A percentile compares a stretch with the other conserved stretches of the same genome.
Conservation (phyloP, 2,329 filamentous ascomycete genomes). For the Sarocladium brachiariae region DNA sequence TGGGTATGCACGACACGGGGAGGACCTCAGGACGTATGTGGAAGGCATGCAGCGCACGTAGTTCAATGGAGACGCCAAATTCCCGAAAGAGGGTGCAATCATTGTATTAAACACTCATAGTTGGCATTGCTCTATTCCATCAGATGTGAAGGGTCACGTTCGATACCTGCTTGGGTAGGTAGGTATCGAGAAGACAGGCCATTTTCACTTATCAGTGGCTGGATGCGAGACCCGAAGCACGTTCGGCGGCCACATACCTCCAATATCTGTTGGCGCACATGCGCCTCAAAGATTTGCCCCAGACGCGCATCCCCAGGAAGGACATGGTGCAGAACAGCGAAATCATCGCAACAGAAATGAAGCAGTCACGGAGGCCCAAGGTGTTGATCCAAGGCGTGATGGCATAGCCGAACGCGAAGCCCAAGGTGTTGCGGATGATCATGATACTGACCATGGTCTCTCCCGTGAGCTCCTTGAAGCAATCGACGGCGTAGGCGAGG, state of each 20-base stretch:
- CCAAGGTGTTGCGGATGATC: slow-evolving; percentile 31
- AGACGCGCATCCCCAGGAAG: slow-evolving; percentile 24
- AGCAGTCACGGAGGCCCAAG: slow-evolving; percentile 25
- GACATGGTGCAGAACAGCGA: slow-evolving; percentile 19
- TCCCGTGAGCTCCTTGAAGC: slow-evolving; percentile 32
- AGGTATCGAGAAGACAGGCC: no score
- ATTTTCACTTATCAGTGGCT: neutral
- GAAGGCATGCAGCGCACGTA: neutral
- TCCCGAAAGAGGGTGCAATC: no score
- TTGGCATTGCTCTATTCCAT: no score
- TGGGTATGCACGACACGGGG: slow-evolving; percentile 7
- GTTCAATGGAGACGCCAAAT: no score
- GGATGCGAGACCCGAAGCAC: neutral
- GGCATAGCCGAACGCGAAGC: slow-evolving; percentile 27
- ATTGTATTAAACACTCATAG: no score
- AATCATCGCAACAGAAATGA: slow-evolving; percentile 24
- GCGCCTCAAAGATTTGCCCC: slow-evolving; percentile 20
- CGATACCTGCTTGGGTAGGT: no score
- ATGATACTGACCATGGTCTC: slow-evolving; percentile 34
- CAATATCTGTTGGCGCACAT: neutral
- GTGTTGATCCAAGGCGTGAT: slow-evolving; percentile 27
- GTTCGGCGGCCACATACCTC: neutral
- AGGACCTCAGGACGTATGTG: slow-evolving; percentile 10
- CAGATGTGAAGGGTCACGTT: no score
- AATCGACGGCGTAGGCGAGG: slow-evolving; percentile 34